These are phyloP conservation scores for Hylodesmum podocarpum DNA, from an alignment of 306 rosid genomes.

Conservation along the genomic window DNA sequence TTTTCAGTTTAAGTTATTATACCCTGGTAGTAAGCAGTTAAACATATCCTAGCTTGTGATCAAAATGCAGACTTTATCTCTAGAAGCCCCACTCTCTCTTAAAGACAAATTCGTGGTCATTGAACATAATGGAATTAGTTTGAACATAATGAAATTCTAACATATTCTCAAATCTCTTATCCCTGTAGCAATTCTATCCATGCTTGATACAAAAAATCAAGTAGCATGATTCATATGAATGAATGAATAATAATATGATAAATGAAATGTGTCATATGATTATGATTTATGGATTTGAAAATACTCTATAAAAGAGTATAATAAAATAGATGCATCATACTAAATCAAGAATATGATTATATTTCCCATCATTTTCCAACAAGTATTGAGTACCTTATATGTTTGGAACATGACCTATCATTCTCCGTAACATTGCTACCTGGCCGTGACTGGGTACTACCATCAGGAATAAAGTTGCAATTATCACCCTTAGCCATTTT, in stretches of 20 bases:
- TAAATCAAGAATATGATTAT: background rate
- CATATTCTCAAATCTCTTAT: background rate
- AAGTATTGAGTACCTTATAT: slow-evolving; percentile 50
- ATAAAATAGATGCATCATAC: background rate
- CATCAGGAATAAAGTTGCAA: slow-evolving; percentile 34
- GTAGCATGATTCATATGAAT: slow-evolving; percentile 8
- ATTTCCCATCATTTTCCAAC: slow-evolving; percentile 12
- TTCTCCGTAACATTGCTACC: slow-evolving; percentile 30
- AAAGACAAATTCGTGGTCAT: too few relatives aligned
- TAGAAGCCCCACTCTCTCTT: too few relatives aligned
- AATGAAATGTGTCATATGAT: background rate
- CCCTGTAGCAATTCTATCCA: background rate
- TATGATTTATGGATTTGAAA: slow-evolving; percentile 15
- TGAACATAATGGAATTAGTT: background rate
- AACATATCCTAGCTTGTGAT: too few relatives aligned
- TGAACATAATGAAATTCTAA: too few relatives aligned
- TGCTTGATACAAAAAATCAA: background rate
- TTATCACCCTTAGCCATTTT: slow-evolving; percentile 34
- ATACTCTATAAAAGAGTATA: slow-evolving; percentile 4
- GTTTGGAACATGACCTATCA: slow-evolving; percentile 42
- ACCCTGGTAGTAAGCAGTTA: too few relatives aligned
- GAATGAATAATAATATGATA: background rate
- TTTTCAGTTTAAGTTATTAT: too few relatives aligned
- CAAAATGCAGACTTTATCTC: too few relatives aligned
- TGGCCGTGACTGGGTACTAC: slow-evolving; percentile 26